Evolutionary conservation across 116 monocot species (phyloP), one percentile per base, ranked within the genome.

Genomic region (Papilionanthe hybrid): DNA sequence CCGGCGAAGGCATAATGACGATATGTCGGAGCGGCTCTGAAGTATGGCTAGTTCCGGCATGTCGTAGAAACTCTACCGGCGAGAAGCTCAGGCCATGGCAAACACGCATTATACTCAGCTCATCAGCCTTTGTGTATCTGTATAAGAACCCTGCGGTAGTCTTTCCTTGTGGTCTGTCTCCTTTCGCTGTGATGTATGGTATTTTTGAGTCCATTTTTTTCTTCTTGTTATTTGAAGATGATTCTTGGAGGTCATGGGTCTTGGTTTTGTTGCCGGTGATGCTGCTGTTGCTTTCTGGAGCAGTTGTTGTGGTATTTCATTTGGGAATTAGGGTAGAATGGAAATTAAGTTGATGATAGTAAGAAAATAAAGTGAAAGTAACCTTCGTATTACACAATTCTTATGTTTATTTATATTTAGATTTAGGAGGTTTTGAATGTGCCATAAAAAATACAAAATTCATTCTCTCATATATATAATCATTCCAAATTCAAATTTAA

Each of bases 1-100:
- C 30, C 65, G 30, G 69, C 60, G 53, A 41, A 0, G 72, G 67
- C n/a, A 67, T 45, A 9, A 78, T 44, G 23, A 47, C 25, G 10
- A 78, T 78, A 9, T 66, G 41, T 13, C 78, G 60, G 42, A 67
- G 57, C 23, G 78, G 78, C 20, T 47, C 20, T 3, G 78, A 45
- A 23, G 63, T 78, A 43, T 78, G 44, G 43, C 32, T 66, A 12
- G 2, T 7, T 42, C 78, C 78, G 60, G 78, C 42, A 17, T 78
- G 78, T 22, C 78, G 3, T 2, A 78, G 13, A 28, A 78, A 78
- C 22, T 44, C 78, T 2, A 9, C 27, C 1, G 78, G 78, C 3
- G 78, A 78, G 78, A 78, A 78, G 42, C 56, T 57, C 42, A 2
- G 55, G 22, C 78, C 45, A 47, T 78, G 78, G 67, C 65, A 78